Evolutionary conservation across 305 asterid genomes (phyloP).

Genomic region (Solanum aculeatissimum): DNA sequence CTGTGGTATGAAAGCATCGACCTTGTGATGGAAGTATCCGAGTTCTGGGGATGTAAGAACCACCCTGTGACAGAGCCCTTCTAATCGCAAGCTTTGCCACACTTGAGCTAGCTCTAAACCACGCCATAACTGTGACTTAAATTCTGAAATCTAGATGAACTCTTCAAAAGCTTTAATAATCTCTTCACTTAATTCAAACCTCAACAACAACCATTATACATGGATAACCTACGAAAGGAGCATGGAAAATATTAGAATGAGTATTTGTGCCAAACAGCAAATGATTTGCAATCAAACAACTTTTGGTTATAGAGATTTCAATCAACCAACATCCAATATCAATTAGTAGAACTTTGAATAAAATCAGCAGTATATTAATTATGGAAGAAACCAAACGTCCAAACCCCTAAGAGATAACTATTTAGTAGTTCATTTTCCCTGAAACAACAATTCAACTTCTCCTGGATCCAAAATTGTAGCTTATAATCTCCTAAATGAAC

Average conservation of each 20-base stretch:
- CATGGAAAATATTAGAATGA: background rate
- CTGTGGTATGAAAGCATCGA: constrained; percentile 51
- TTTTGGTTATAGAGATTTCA: background rate
- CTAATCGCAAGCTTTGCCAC: constrained; percentile 70
- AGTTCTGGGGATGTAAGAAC: constrained; percentile 27
- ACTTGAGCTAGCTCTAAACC: constrained; percentile 72
- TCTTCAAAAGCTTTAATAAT: background rate
- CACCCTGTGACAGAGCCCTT: constrained; percentile 48
- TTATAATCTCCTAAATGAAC: background rate
- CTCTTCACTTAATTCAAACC: constrained; percentile 15
- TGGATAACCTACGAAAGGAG: constrained; percentile 16
- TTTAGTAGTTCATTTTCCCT: background rate
- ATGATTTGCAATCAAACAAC: background rate
- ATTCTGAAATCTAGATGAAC: constrained; percentile 8
- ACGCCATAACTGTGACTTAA: constrained; percentile 41
- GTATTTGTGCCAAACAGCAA: background rate
- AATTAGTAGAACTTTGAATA: background rate
- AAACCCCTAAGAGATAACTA: background rate
- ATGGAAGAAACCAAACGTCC: background rate
- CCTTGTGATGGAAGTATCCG: constrained; percentile 29
- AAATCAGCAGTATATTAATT: background rate
- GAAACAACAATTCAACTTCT: background rate
- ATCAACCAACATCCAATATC: background rate
- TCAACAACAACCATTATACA: constrained; percentile 13
- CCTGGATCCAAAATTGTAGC: background rate